A percentile compares a stretch with the other conserved stretches of the same genome.
Conservation (phyloP, 2,329 filamentous ascomycete genomes). For the Bipolaris oryzae region DNA sequence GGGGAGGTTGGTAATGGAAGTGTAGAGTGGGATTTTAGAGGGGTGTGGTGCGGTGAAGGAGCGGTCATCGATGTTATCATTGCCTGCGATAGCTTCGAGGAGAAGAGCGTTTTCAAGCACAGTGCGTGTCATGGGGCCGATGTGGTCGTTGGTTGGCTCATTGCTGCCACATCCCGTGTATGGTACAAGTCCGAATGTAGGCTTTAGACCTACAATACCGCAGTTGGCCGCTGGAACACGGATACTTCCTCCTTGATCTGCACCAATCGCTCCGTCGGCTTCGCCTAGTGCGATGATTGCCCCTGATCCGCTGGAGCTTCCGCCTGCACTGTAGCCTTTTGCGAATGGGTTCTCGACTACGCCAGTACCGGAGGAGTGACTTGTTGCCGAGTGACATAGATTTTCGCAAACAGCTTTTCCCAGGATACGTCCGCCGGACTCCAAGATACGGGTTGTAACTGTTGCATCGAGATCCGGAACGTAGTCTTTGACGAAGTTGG, state of each 20-base stretch:
- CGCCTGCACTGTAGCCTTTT: constrained; percentile 56
- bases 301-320: constrained; percentile 57
- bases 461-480: constrained; percentile 34
- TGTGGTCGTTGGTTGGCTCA: constrained; percentile 59
- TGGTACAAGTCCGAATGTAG: constrained; percentile 60
- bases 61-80: constrained; percentile 57
- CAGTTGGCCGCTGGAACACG: constrained; percentile 52
- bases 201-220: constrained; percentile 56
- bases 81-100: constrained; percentile 55
- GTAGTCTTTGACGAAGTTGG: constrained; percentile 24
- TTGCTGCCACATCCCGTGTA: constrained; percentile 58
- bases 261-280: constrained; percentile 55
- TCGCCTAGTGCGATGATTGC: constrained; percentile 54
- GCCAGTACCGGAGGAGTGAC: constrained; percentile 48
- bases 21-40: constrained; percentile 35
- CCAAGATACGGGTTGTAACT: constrained; percentile 37
- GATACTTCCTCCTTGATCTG: constrained; percentile 58
- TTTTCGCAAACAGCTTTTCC: constrained; percentile 46
- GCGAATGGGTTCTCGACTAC: constrained; percentile 55
- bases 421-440: constrained; percentile 33
- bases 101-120: constrained; percentile 53
- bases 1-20: constrained; percentile 18
- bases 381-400: constrained; percentile 40
- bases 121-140: constrained; percentile 54
- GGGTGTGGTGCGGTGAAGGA: constrained; percentile 43